Evolutionary conservation across 495 filamentous ascomycete species (phyloP).

Genomic region (Daldinia concentrica): DNA sequence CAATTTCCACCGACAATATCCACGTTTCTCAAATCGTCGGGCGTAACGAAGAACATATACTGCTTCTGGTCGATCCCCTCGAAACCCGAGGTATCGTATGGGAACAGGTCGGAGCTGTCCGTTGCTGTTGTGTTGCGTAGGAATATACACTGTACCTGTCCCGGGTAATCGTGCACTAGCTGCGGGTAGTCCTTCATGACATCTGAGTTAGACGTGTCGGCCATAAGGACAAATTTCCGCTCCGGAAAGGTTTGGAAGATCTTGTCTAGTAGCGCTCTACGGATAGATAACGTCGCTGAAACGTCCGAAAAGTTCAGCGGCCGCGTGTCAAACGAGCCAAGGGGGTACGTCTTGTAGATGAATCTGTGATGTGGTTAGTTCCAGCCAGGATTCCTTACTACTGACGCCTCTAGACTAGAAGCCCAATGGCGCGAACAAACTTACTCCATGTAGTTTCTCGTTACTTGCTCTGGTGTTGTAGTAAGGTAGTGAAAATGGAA

Average conservation of each 20-base stretch:
- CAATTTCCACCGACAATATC: conserved; percentile 77
- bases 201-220: conserved; percentile 81
- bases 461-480: conserved; percentile 82
- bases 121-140: conserved; percentile 77
- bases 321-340: conserved; percentile 77
- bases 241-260: conserved; percentile 79
- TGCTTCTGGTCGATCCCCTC: conserved; percentile 64
- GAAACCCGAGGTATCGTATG: conserved; percentile 79
- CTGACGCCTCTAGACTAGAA: no score
- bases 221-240: conserved; percentile 78
- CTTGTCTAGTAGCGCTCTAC: conserved; percentile 70
- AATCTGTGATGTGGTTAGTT: conserved; percentile 50
- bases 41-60: conserved; percentile 81
- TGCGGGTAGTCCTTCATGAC: conserved; percentile 78
- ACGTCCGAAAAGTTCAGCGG: conserved; percentile 83
- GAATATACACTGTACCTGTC: conserved; percentile 80
- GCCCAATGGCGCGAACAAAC: not conserved
- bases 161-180: conserved; percentile 69
- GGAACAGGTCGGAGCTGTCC: conserved; percentile 68
- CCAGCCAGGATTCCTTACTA: no score
- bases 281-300: conserved; percentile 73
- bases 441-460: conserved; percentile 76
- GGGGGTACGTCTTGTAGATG: conserved; percentile 76
- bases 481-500: conserved; percentile 87
- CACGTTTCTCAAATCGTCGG: conserved; percentile 73